These are phyloP conservation scores for Lentinula sp. DNA, from an alignment of 768 basidiomycete genomes.

Conservation along the genomic window DNA sequence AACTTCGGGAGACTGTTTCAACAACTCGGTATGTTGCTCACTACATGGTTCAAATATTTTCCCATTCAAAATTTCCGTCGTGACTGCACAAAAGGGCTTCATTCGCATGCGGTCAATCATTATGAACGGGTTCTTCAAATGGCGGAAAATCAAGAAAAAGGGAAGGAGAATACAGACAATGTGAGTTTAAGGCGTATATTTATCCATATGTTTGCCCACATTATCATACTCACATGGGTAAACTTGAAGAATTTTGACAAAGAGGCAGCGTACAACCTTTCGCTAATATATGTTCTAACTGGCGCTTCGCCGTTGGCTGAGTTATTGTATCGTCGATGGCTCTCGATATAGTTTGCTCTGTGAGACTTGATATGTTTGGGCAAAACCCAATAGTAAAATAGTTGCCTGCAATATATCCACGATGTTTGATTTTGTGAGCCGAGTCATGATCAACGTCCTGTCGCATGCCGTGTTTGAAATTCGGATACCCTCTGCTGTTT, in stretches of 20 bases:
- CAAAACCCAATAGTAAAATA: too few relatives aligned
- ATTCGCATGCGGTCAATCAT: constrained; percentile 77
- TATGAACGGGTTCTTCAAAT: constrained; percentile 72
- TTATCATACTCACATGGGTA: too few relatives aligned
- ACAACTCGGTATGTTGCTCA: constrained; percentile 61
- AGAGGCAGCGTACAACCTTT: constrained; percentile 87
- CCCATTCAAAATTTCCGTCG: not conserved
- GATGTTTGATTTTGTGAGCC: too few relatives aligned
- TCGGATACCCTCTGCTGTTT: too few relatives aligned
- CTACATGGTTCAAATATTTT: not conserved
- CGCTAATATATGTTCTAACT: constrained; percentile 73
- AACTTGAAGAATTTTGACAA: constrained; percentile 38
- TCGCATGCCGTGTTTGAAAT: too few relatives aligned
- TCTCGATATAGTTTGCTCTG: constrained; percentile 48
- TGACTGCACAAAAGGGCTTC: constrained; percentile 47
- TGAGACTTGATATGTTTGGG: too few relatives aligned
- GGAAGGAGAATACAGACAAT: not conserved
- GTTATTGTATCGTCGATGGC: constrained; percentile 68
- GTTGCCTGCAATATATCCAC: too few relatives aligned
- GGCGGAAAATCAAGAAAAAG: constrained; percentile 32
- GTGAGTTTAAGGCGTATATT: constrained; percentile 21
- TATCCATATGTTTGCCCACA: not conserved
- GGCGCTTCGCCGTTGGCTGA: constrained; percentile 71
- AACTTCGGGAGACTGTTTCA: constrained; percentile 93
- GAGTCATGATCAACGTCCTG: too few relatives aligned